These are phyloP conservation scores for Lipomyces kockii DNA, from an alignment of 805 yeast species.

Conservation along the genomic window DNA sequence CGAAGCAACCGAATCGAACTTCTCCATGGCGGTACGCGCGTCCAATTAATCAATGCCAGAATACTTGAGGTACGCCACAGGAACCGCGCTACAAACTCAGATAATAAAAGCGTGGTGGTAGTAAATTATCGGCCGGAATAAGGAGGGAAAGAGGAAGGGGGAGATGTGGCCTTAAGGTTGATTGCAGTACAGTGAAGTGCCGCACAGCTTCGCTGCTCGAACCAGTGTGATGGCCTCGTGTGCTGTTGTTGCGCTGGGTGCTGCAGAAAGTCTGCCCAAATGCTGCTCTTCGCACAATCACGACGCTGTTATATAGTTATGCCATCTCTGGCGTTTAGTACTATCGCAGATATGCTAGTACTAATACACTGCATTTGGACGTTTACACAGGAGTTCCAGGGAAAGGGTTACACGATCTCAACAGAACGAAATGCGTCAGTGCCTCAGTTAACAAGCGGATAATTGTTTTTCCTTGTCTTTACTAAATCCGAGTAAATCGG, in stretches of 20 bases:
- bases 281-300: no score
- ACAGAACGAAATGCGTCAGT: no score
- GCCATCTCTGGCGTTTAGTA: neutral
- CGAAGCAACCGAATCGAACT: constrained; percentile 10
- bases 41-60: neutral
- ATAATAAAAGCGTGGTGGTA: neutral
- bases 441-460: neutral
- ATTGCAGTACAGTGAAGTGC: neutral
- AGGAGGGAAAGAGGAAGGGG: neutral
- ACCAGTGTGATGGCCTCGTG: neutral
- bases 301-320: neutral
- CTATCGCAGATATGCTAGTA: neutral
- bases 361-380: neutral
- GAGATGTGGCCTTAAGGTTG: neutral
- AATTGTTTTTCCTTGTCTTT: neutral
- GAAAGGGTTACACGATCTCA: neutral
- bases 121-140: neutral
- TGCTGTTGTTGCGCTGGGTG: neutral
- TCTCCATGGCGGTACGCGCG: neutral
- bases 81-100: neutral
- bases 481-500: no score
- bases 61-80: neutral
- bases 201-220: neutral
- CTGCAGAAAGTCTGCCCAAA: neutral
- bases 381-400: neutral